These are phyloP conservation scores for Saccharomycopsis fodiens DNA, from an alignment of 805 yeast genomes.

Conservation along the genomic window DNA sequence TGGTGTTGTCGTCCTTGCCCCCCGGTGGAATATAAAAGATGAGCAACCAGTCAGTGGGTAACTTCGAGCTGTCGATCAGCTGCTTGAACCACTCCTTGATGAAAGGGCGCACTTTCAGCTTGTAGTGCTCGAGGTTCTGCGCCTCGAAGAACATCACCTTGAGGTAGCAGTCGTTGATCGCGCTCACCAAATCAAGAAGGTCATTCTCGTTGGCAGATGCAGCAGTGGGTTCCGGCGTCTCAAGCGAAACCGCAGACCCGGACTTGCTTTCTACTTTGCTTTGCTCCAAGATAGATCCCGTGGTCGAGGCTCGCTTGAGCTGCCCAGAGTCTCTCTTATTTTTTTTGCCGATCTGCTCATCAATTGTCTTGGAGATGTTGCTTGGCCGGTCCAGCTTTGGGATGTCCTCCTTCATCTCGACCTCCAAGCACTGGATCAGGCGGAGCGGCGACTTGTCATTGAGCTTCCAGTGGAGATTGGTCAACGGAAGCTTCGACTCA, in stretches of 20 bases:
- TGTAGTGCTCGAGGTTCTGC: slow-evolving; percentile 63
- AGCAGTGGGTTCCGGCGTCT: slow-evolving; percentile 21
- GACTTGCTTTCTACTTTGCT: slow-evolving; percentile 11
- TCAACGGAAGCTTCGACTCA: slow-evolving; percentile 42
- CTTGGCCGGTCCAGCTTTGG: slow-evolving; percentile 29
- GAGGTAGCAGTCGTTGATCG: slow-evolving; percentile 45
- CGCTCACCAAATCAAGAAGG: slow-evolving; percentile 22
- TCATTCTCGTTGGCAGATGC: slow-evolving; percentile 3
- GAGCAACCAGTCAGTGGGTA: slow-evolving; percentile 57
- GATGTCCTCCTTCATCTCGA: slow-evolving; percentile 50
- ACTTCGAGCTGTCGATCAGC: slow-evolving; percentile 29
- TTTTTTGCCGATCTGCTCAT: slow-evolving; percentile 15
- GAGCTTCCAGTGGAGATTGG: slow-evolving; percentile 64
- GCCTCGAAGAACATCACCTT: slow-evolving; percentile 63
- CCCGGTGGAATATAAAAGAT: slow-evolving; percentile 41
- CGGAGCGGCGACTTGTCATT: slow-evolving; percentile 45
- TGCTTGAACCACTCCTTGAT: slow-evolving; percentile 70
- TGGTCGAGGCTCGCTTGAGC: slow-evolving; percentile 11
- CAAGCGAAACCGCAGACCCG: neutral
- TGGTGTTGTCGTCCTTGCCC: slow-evolving; percentile 30
- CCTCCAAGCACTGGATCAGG: slow-evolving; percentile 53
- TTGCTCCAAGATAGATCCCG: neutral
- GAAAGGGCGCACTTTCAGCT: slow-evolving; percentile 73
- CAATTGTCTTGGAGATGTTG: slow-evolving; percentile 14
- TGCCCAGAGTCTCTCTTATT: neutral